Conservation (phyloP, 176 grass and related monocot species). For the Tillandsia fasciculata region DNA sequence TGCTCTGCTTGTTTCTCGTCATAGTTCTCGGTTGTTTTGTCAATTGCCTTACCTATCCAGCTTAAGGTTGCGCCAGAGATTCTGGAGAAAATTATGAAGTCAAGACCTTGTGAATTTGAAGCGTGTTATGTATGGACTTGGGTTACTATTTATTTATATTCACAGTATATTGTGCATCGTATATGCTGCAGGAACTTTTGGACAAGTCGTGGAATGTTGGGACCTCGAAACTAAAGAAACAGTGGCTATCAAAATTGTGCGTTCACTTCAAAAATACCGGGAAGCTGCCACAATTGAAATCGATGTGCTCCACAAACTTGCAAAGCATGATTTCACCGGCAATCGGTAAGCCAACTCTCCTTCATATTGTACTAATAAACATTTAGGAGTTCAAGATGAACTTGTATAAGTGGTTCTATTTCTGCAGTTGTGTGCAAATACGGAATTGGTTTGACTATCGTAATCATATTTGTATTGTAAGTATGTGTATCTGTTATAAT, state of each 20-base stretch:
- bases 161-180: slow-evolving; percentile 3
- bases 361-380: slow-evolving; percentile 27
- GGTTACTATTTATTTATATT: slow-evolving; percentile 7
- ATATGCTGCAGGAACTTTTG: slow-evolving; percentile 71
- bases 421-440: slow-evolving; percentile 99
- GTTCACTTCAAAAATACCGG: slow-evolving; percentile 88
- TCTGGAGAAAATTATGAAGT: background rate
- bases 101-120: background rate
- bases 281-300: slow-evolving; percentile 99
- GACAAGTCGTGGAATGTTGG: slow-evolving; percentile 98
- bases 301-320: slow-evolving; percentile 84
- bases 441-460: slow-evolving; percentile 99
- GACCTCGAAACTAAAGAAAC: slow-evolving; percentile 87
- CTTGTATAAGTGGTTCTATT: slow-evolving; percentile 69
- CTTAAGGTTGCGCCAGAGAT: slow-evolving; percentile 5
- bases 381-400: slow-evolving; percentile 64
- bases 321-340: slow-evolving; percentile 63
- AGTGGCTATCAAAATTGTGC: slow-evolving; percentile 87
- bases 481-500: slow-evolving; percentile 55
- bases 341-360: slow-evolving; percentile 50
- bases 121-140: background rate
- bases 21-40: slow-evolving; percentile 1
- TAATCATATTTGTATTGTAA: slow-evolving; percentile 99
- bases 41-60: slow-evolving; percentile 4
- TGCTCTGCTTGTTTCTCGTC: slow-evolving; percentile 2